phyloP scores from a whole-genome alignment of 306 rosid species.

The Gastrolobium villosum region DNA sequence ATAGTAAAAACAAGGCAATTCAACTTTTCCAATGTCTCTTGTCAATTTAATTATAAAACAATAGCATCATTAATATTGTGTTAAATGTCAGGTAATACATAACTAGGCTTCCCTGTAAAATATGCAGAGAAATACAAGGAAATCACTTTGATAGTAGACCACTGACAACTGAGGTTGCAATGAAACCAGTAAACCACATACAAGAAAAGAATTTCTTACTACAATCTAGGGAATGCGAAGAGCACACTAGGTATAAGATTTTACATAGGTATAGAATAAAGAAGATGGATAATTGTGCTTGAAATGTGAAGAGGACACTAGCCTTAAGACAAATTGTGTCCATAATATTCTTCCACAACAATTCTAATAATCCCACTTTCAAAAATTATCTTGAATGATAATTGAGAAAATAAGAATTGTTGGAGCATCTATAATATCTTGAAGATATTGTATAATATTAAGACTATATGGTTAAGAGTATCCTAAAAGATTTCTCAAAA shows the following conservation, averaged over 20 bases:
- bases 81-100: background rate
- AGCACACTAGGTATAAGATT: background rate
- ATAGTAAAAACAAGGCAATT: background rate
- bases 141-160: background rate
- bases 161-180: background rate
- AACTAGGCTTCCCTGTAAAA: slow-evolving; percentile 8
- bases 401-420: too few species aligned
- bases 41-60: background rate
- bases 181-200: background rate
- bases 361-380: too few species aligned
- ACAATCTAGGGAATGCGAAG: background rate
- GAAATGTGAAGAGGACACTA: background rate
- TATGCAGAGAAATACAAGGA: background rate
- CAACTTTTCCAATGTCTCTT: background rate
- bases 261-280: background rate
- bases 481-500: too few species aligned
- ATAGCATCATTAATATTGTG: background rate
- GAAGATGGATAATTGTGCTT: background rate
- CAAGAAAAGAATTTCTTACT: background rate
- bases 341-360: too few species aligned
- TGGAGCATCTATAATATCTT: too few species aligned
- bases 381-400: too few species aligned
- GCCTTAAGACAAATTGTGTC: background rate
- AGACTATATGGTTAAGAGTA: too few species aligned
- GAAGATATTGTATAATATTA: too few species aligned